phyloP scores from a whole-genome alignment of 352 stramenopile genomes.

The Peronospora tabacina region DNA sequence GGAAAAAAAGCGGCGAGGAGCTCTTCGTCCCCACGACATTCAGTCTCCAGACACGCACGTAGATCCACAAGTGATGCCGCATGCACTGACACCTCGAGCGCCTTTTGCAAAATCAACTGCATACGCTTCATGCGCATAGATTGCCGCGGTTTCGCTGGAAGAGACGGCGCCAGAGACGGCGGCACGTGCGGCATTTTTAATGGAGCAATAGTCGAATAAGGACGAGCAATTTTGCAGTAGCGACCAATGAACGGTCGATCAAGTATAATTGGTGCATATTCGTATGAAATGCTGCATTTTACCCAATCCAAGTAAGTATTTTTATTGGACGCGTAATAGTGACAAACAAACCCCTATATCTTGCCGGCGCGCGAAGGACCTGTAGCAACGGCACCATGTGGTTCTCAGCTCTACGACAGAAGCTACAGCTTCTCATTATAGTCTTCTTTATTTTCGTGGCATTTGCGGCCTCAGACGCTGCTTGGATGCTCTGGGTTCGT shows the following conservation, averaged over 20 bases:
- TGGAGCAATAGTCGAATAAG: constrained; percentile 22
- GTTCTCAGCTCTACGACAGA: constrained; percentile 71
- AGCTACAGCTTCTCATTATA: constrained; percentile 73
- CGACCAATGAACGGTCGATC: neutral
- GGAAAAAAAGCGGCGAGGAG: constrained; percentile 47
- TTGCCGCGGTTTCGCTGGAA: constrained; percentile 8
- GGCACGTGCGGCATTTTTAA: constrained; percentile 5
- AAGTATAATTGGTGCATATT: neutral
- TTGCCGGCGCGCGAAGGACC: constrained; percentile 1
- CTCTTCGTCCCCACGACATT: constrained; percentile 42
- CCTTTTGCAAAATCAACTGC: constrained; percentile 57
- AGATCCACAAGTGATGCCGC: constrained; percentile 38
- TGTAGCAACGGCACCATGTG: constrained; percentile 35
- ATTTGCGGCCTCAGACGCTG: constrained; percentile 61
- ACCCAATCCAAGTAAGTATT: neutral
- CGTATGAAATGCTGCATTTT: neutral
- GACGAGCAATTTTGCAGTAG: neutral
- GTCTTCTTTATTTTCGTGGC: constrained; percentile 77
- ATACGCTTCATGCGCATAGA: constrained; percentile 47
- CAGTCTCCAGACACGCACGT: constrained; percentile 41
- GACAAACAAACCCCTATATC: constrained; percentile 6
- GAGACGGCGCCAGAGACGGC: constrained; percentile 15
- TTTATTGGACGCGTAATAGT: neutral
- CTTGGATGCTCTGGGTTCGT: constrained; percentile 80
- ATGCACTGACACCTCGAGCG: constrained; percentile 52